Percentiles rank a stretch among this genome's conserved stretches.
Evolutionary conservation across 495 filamentous ascomycete species (phyloP).

Genomic region (Penicillium herquei): DNA sequence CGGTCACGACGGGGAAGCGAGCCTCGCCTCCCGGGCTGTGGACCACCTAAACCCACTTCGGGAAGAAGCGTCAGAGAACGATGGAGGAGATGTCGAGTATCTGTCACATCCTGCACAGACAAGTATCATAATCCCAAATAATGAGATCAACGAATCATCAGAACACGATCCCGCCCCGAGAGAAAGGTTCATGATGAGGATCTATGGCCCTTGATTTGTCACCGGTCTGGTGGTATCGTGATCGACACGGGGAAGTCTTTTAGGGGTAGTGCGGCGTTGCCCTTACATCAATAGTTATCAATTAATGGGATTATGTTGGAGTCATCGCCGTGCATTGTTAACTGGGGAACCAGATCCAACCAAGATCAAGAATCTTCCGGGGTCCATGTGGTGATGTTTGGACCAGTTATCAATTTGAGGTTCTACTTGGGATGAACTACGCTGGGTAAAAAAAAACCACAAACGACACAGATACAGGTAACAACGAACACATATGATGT

Average conservation of each 20-base stretch:
- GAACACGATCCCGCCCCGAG: slow-evolving; percentile 22
- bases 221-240: slow-evolving; percentile 30
- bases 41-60: slow-evolving; percentile 7
- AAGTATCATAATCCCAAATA: slow-evolving; percentile 9
- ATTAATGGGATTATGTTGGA: slow-evolving; percentile 13
- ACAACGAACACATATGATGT: too few relatives aligned
- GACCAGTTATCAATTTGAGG: too few relatives aligned
- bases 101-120: slow-evolving; percentile 42
- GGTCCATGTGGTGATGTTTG: slow-evolving; percentile 19
- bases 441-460: too few relatives aligned
- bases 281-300: slow-evolving; percentile 45
- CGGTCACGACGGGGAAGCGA: slow-evolving; percentile 27
- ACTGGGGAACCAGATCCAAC: neutral
- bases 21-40: slow-evolving; percentile 16
- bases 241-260: slow-evolving; percentile 38
- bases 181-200: slow-evolving; percentile 17
- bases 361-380: slow-evolving; percentile 13
- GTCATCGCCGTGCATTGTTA: slow-evolving; percentile 13
- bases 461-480: too few relatives aligned
- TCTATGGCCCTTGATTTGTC: slow-evolving; percentile 42
- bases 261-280: slow-evolving; percentile 23
- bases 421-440: too few relatives aligned
- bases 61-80: slow-evolving; percentile 9
- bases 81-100: slow-evolving; percentile 19
- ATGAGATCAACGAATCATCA: slow-evolving; percentile 36